Base-by-base conservation (phyloP, 345 rosid species). In the Geranium brycei region DNA sequence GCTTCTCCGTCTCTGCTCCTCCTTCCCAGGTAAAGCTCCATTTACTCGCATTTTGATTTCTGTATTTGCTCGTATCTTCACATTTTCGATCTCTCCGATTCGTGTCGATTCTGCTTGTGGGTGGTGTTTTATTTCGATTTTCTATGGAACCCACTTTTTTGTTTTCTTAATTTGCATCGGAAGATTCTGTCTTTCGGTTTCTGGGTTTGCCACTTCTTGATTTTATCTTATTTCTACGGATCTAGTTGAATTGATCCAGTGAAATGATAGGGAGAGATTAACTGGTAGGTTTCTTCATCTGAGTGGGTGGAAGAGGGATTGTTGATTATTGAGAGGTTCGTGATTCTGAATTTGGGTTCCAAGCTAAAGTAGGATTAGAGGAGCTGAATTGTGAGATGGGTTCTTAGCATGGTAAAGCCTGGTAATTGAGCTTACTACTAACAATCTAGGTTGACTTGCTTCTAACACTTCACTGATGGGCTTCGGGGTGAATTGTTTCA, bases 1-100 rank as follows among this genome's bases (percentile, higher is more conserved):
- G 99, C 31, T 93, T 77, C 77, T 71, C 96, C 17, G 88, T 90
- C 69, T 74, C 93, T 11, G 76, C 88, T 60, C 81, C 91, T 62
- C 87, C 91, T 60, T 82, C 97, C 6, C 95, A 88, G 87, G 99
- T 89, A 17, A 38, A 62, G 64, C 64, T 60, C 47, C 68, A 63
- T 32, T 32, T 18, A 23, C 7, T 17, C 19, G 17, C 17, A 12
- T 40, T 19, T 17, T 14, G 1, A 4, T 13, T 47, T 47, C 14
- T 47, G 1, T 47, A 1, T 3, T 47, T 47, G 53, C 53, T 47
- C 53, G 53, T 1, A 47, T 47, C 53, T 0, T 11, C 13, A 0
- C 53, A 47, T 47, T 47, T 47, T 47, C 53, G 53, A 47, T 47
- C 53, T 47, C 53, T 47, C 53, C 13, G 28, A 3, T 13, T 11